phyloP scores from a whole-genome alignment of 2,329 filamentous ascomycete genomes.

The Arachnomyces sp. region DNA sequence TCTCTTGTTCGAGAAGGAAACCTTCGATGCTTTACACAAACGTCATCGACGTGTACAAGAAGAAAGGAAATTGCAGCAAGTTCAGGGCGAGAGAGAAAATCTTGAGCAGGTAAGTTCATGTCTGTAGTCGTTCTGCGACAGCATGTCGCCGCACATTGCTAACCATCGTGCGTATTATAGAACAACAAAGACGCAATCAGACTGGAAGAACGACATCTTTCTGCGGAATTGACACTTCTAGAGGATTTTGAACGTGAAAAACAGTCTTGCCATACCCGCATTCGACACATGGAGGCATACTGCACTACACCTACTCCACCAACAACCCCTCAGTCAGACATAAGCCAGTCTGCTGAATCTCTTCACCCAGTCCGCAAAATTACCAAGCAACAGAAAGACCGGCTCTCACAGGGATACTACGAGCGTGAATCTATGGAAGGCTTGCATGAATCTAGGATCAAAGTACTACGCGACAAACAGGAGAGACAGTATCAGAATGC shows the following conservation, averaged over 20 bases:
- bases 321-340: slow-evolving; percentile 8
- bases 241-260: slow-evolving; percentile 39
- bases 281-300: slow-evolving; percentile 43
- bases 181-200: slow-evolving; percentile 27
- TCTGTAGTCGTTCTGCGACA: neutral
- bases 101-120: slow-evolving; percentile 27
- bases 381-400: slow-evolving; percentile 35
- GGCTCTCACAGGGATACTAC: slow-evolving; percentile 38
- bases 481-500: slow-evolving; percentile 34
- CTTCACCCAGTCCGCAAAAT: slow-evolving; percentile 23
- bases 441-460: slow-evolving; percentile 38
- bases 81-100: slow-evolving; percentile 28
- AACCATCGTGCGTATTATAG: slow-evolving; percentile 17
- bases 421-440: slow-evolving; percentile 37
- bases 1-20: slow-evolving; percentile 26
- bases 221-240: slow-evolving; percentile 37
- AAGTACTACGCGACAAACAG: slow-evolving; percentile 41
- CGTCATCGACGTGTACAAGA: slow-evolving; percentile 24
- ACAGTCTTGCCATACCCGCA: slow-evolving; percentile 34
- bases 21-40: slow-evolving; percentile 22
- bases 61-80: slow-evolving; percentile 23
- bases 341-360: slow-evolving; percentile 11
- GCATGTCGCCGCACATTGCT: neutral
- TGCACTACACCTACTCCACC: slow-evolving; percentile 34
- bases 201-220: slow-evolving; percentile 38